phyloP scores from a whole-genome alignment of 1,284 basidiomycete genomes.

The Moniliophthora roreri region DNA sequence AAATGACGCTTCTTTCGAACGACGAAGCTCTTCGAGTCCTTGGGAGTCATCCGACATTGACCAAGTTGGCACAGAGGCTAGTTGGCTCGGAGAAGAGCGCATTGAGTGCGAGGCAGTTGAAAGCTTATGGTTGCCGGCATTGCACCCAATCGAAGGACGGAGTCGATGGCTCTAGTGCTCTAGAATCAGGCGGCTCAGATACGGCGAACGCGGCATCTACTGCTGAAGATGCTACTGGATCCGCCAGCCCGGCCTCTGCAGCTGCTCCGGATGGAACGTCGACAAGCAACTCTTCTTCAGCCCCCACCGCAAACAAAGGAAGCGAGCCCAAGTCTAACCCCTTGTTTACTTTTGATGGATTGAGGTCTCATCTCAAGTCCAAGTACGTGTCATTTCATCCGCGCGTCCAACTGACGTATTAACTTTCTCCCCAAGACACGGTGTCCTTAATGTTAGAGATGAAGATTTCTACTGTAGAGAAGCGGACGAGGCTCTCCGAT shows the following conservation, averaged over 20 bases:
- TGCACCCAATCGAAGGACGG: slow-evolving; percentile 37
- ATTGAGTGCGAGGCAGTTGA: slow-evolving; percentile 27
- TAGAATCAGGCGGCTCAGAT: too few species aligned
- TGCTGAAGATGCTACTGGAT: too few species aligned
- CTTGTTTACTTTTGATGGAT: slow-evolving; percentile 49
- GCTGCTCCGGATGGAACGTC: slow-evolving; percentile 1
- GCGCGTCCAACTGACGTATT: not conserved
- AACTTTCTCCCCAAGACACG: slow-evolving; percentile 33
- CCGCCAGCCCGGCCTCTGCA: too few species aligned
- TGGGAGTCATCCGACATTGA: slow-evolving; percentile 24
- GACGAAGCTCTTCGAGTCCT: slow-evolving; percentile 21
- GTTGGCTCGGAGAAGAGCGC: slow-evolving; percentile 20
- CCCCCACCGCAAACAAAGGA: not conserved
- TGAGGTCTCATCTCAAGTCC: slow-evolving; percentile 57
- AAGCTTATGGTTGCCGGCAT: slow-evolving; percentile 54
- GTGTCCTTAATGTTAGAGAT: slow-evolving; percentile 36
- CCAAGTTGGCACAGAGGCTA: slow-evolving; percentile 30
- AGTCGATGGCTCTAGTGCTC: too few species aligned
- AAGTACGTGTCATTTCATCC: slow-evolving; percentile 41
- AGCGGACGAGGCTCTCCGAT: not conserved
- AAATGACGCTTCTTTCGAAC: slow-evolving; percentile 34
- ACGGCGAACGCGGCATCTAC: too few species aligned
- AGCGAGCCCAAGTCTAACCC: slow-evolving; percentile 17
- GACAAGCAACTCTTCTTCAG: slow-evolving; percentile 10
- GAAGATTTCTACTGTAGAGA: slow-evolving; percentile 36